Conservation (phyloP, 805 yeast genomes). For the Kazachstania africana region DNA sequence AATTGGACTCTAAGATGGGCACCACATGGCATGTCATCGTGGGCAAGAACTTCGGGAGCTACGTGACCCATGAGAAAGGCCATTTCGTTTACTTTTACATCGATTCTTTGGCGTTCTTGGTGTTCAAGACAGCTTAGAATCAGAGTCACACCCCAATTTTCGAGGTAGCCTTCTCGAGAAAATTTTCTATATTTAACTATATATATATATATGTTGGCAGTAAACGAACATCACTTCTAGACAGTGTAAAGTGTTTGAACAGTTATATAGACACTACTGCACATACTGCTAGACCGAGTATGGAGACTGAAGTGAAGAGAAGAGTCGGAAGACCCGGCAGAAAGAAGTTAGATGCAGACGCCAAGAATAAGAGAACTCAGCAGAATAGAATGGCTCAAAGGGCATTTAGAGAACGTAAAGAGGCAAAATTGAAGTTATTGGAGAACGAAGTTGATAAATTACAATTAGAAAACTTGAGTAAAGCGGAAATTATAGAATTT, state of each 20-base stretch:
- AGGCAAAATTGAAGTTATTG: slow-evolving; percentile 70
- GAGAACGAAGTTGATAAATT: slow-evolving; percentile 65
- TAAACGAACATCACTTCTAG: no score
- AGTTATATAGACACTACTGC: no score
- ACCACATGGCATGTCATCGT: slow-evolving; percentile 75
- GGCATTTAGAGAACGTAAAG: slow-evolving; percentile 92
- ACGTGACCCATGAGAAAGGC: slow-evolving; percentile 71
- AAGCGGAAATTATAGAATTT: slow-evolving; percentile 60
- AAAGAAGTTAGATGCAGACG: slow-evolving; percentile 66
- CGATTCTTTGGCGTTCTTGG: slow-evolving; percentile 54
- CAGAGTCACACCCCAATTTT: no score
- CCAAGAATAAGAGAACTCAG: slow-evolving; percentile 83
- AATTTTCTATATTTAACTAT: no score
- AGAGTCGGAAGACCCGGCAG: slow-evolving; percentile 56
- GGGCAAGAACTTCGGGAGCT: slow-evolving; percentile 69
- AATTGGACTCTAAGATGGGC: slow-evolving; percentile 51
- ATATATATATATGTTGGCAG: no score
- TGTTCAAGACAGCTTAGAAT: slow-evolving; percentile 51
- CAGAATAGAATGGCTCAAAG: slow-evolving; percentile 98
- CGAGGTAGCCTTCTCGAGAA: background rate
- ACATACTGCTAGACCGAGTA: background rate
- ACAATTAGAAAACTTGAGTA: slow-evolving; percentile 60
- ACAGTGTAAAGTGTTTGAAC: no score
- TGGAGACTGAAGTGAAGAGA: slow-evolving; percentile 10
- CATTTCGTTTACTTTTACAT: slow-evolving; percentile 60